phyloP scores from a whole-genome alignment of 2,329 filamentous ascomycete genomes.

The Trichoderma arundinaceum region DNA sequence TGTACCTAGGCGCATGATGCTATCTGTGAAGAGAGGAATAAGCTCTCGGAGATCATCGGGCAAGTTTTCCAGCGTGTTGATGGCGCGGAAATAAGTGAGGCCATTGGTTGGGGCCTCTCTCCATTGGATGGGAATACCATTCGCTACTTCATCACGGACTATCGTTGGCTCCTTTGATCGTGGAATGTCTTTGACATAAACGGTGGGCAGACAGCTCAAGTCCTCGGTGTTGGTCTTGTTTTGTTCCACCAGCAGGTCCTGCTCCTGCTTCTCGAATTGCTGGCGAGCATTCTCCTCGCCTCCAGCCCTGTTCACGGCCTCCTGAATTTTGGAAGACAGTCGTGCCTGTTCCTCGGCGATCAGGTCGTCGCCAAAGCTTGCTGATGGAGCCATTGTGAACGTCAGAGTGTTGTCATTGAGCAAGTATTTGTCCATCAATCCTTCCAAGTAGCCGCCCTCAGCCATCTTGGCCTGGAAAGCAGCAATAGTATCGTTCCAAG shows the following conservation, averaged over 20 bases:
- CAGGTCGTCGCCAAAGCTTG: slow-evolving; percentile 74
- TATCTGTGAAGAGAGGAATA: slow-evolving; percentile 88
- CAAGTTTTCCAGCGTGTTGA: slow-evolving; percentile 78
- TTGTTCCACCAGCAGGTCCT: slow-evolving; percentile 80
- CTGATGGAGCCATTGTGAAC: slow-evolving; percentile 91
- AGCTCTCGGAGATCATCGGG: slow-evolving; percentile 84
- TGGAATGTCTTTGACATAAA: slow-evolving; percentile 88
- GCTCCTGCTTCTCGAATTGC: slow-evolving; percentile 76
- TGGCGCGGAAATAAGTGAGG: slow-evolving; percentile 90
- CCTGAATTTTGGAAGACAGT: slow-evolving; percentile 74
- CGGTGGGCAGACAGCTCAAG: slow-evolving; percentile 83
- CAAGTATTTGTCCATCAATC: slow-evolving; percentile 85
- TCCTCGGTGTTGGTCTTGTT: slow-evolving; percentile 84
- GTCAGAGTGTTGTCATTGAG: slow-evolving; percentile 84
- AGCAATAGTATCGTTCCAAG: slow-evolving; percentile 87
- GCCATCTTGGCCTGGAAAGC: slow-evolving; percentile 80
- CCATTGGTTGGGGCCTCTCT: slow-evolving; percentile 93
- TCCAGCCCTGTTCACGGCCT: slow-evolving; percentile 70
- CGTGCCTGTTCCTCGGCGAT: slow-evolving; percentile 77
- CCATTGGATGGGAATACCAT: slow-evolving; percentile 79
- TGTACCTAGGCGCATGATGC: slow-evolving; percentile 91
- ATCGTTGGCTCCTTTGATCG: slow-evolving; percentile 68
- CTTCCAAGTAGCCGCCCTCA: slow-evolving; percentile 80
- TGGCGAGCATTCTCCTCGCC: slow-evolving; percentile 73
- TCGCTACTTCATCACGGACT: slow-evolving; percentile 68